A percentile compares a stretch with the other conserved stretches of the same genome.
Conservation (phyloP, 2,329 filamentous ascomycete species). For the Ascochyta pisi region DNA sequence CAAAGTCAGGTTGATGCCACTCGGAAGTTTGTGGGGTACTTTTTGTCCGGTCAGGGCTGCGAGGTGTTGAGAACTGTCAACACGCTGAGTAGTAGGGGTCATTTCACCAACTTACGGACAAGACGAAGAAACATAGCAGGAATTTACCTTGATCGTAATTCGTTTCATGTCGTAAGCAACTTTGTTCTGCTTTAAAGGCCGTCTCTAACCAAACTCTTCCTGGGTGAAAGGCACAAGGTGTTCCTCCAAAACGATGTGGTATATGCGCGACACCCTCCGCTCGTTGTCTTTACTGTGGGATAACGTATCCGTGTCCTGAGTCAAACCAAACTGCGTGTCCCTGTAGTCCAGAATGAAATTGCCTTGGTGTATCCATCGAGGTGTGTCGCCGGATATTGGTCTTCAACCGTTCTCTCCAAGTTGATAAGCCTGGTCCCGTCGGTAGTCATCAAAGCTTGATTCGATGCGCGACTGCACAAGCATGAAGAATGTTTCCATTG, state of each 20-base stretch:
- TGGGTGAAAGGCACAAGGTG: neutral
- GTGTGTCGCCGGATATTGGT: neutral
- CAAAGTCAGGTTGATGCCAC: neutral
- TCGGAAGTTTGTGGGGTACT: neutral
- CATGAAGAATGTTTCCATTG: conserved; percentile 15
- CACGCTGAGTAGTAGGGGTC: neutral
- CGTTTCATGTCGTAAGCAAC: neutral
- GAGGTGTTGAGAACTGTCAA: no score
- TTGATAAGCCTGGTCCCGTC: conserved; percentile 4
- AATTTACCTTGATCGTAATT: neutral
- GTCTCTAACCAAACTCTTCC: neutral
- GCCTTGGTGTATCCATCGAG: neutral
- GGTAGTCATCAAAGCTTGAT: conserved; percentile 14
- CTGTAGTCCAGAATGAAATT: neutral
- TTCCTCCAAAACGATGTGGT: neutral
- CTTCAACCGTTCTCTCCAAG: conserved; percentile 4
- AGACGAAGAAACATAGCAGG: neutral
- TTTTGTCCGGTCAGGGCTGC: no score
- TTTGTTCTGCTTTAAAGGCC: neutral
- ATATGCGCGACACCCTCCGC: neutral
- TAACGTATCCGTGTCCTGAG: neutral
- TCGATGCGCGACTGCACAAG: conserved; percentile 17
- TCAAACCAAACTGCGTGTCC: neutral
- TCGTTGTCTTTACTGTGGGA: neutral
- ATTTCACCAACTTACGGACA: neutral